These are phyloP conservation scores for Daldinia eschscholtzii DNA, from an alignment of 2,329 filamentous ascomycete genomes.

Conservation along the genomic window DNA sequence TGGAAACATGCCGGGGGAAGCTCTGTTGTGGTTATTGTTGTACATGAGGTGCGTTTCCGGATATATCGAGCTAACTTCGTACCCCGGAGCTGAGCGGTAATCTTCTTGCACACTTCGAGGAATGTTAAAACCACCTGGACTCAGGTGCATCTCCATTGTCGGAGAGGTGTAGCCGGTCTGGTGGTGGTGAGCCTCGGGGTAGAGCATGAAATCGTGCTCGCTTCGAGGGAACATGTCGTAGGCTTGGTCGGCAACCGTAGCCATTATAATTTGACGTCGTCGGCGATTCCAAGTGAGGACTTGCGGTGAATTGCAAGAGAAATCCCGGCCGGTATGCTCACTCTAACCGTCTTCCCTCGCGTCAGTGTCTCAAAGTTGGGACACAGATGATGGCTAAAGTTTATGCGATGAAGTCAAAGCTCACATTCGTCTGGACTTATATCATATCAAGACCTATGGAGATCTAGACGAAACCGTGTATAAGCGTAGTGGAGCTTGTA, in stretches of 20 bases:
- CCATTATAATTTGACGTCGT: conserved; percentile 43
- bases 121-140: conserved; percentile 61
- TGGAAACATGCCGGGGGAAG: conserved; percentile 63
- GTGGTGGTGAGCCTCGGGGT: conserved; percentile 51
- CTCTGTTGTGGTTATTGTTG: conserved; percentile 58
- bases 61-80: conserved; percentile 62
- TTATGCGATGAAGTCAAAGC: conserved; percentile 22
- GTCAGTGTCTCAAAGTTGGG: conserved; percentile 41
- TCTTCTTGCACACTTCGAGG: conserved; percentile 56
- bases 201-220: conserved; percentile 53
- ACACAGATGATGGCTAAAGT: conserved; percentile 14
- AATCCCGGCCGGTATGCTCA: conserved; percentile 23
- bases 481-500: conserved; percentile 5
- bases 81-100: conserved; percentile 59
- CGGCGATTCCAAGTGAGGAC: conserved; percentile 9
- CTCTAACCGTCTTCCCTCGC: conserved; percentile 28
- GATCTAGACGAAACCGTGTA: conserved; percentile 13
- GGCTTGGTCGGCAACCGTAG: conserved; percentile 48
- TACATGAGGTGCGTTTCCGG: conserved; percentile 62
- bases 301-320: conserved; percentile 28
- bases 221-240: conserved; percentile 52
- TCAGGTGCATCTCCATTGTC: conserved; percentile 62
- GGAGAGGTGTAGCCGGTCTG: conserved; percentile 50
- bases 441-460: conserved; percentile 31
- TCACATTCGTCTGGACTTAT: conserved; percentile 40